These are phyloP conservation scores for Ophiosphaerella korrae DNA, from an alignment of 2,329 filamentous ascomycete genomes.

Conservation along the genomic window DNA sequence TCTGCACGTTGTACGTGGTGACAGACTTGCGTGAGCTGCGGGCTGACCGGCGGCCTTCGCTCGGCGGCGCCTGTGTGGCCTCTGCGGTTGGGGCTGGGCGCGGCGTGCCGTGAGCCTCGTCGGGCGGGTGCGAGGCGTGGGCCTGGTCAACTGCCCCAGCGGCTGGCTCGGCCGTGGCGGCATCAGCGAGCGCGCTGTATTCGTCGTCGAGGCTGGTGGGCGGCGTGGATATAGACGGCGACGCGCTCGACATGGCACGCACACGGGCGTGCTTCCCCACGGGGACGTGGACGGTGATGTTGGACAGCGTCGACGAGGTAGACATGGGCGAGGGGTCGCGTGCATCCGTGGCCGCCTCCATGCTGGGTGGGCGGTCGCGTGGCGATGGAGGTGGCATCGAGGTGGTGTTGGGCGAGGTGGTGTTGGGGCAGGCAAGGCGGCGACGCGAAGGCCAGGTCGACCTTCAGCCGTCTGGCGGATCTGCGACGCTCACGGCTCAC, in stretches of 20 bases:
- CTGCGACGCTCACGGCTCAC: slow-evolving; percentile 28
- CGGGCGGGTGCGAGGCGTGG: slow-evolving; percentile 12
- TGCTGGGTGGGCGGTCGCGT: slow-evolving; percentile 20
- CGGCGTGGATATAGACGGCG: slow-evolving; percentile 64
- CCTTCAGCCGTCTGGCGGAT: slow-evolving; percentile 17
- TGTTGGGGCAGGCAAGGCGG: slow-evolving; percentile 24
- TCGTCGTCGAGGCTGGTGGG: slow-evolving; percentile 69
- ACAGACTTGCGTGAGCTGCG: slow-evolving; percentile 63
- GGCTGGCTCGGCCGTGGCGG: slow-evolving; percentile 35
- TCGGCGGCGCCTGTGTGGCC: slow-evolving; percentile 19
- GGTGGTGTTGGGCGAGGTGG: too few species aligned
- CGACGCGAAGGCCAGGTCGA: slow-evolving; percentile 41
- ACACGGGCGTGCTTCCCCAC: slow-evolving; percentile 36
- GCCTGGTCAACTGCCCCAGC: slow-evolving; percentile 31
- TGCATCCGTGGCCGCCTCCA: slow-evolving; percentile 36
- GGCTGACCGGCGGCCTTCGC: slow-evolving; percentile 35
- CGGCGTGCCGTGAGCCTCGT: slow-evolving; percentile 26
- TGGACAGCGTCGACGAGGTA: slow-evolving; percentile 50
- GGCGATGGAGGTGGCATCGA: slow-evolving; percentile 23
- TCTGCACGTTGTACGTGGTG: slow-evolving; percentile 70
- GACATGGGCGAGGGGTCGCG: slow-evolving; percentile 45
- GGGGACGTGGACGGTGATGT: slow-evolving; percentile 47
- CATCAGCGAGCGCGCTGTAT: slow-evolving; percentile 58
- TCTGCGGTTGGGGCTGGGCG: slow-evolving; percentile 15
- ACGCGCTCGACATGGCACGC: slow-evolving; percentile 57